Percentiles rank a stretch among this genome's conserved stretches.
These are phyloP conservation scores for Brassica juncea DNA, from an alignment of 345 rosid genomes.

Conservation along the genomic window DNA sequence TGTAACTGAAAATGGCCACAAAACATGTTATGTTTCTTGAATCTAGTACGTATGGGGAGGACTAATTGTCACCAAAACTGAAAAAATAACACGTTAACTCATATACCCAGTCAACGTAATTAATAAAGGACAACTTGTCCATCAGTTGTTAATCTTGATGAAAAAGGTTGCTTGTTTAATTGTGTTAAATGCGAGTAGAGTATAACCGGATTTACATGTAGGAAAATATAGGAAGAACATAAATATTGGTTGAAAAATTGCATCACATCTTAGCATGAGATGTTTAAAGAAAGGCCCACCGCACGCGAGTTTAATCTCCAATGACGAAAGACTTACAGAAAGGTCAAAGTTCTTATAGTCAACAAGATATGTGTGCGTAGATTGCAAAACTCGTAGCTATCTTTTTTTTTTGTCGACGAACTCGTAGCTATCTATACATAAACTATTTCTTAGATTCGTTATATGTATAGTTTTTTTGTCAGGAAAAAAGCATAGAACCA, in stretches of 20 bases:
- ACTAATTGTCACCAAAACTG: neutral
- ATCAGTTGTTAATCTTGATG: neutral
- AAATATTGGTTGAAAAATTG: neutral
- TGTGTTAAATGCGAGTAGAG: neutral
- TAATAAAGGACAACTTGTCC: neutral
- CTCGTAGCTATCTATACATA: neutral
- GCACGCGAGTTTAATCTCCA: neutral
- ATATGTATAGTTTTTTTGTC: neutral
- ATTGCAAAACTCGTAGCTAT: slow-evolving; percentile 11
- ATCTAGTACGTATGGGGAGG: neutral
- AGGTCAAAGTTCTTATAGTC: slow-evolving; percentile 3
- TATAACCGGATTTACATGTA: neutral
- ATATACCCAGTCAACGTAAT: neutral
- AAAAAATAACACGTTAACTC: neutral
- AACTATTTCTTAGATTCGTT: neutral
- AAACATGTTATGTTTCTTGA: neutral
- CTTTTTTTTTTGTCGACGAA: neutral
- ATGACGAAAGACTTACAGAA: slow-evolving; percentile 1
- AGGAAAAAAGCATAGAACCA: neutral
- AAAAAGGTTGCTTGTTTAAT: neutral
- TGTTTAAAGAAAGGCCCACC: neutral
- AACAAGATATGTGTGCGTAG: neutral
- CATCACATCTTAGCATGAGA: neutral
- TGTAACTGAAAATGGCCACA: neutral
- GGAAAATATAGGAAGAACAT: neutral